These are phyloP conservation scores for Larix sibirica DNA, from an alignment of 83 land plant species.

Conservation along the genomic window DNA sequence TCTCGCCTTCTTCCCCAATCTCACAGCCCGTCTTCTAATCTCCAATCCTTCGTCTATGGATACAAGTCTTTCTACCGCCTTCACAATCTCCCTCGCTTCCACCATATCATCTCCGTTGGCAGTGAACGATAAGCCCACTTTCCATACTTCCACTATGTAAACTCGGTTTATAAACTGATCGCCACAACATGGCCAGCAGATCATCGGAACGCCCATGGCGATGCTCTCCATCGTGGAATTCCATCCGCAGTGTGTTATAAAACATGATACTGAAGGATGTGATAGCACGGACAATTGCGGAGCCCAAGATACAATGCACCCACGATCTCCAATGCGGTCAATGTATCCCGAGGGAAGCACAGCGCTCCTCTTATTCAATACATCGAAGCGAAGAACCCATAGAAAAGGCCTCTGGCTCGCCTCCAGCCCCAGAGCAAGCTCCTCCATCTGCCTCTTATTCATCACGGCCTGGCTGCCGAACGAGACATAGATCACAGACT, in stretches of 20 bases:
- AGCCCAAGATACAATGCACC: conserved; percentile 32
- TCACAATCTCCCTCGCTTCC: too few species aligned
- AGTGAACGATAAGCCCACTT: too few species aligned
- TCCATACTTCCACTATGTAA: conserved; percentile 44
- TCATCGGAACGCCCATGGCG: conserved; percentile 22
- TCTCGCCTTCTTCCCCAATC: too few species aligned
- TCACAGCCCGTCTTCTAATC: too few species aligned
- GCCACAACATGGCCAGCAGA: conserved; percentile 39
- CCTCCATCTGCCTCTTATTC: neutral
- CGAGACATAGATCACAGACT: conserved; percentile 50
- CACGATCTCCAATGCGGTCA: conserved; percentile 17
- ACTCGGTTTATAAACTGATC: conserved; percentile 46
- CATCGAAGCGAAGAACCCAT: neutral
- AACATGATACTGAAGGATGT: conserved; percentile 16
- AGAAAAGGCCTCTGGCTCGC: neutral
- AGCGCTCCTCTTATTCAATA: neutral
- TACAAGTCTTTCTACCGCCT: too few species aligned
- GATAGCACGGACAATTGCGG: conserved; percentile 24
- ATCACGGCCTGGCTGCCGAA: conserved; percentile 36
- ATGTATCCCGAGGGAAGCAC: conserved; percentile 13
- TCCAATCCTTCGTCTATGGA: too few species aligned
- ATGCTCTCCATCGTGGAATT: conserved; percentile 15
- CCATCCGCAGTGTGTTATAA: conserved; percentile 21
- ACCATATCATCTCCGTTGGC: too few species aligned
- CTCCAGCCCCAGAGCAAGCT: neutral